Base-by-base conservation (phyloP, 2,329 filamentous ascomycete species). In the Beauveria pseudobassiana region DNA sequence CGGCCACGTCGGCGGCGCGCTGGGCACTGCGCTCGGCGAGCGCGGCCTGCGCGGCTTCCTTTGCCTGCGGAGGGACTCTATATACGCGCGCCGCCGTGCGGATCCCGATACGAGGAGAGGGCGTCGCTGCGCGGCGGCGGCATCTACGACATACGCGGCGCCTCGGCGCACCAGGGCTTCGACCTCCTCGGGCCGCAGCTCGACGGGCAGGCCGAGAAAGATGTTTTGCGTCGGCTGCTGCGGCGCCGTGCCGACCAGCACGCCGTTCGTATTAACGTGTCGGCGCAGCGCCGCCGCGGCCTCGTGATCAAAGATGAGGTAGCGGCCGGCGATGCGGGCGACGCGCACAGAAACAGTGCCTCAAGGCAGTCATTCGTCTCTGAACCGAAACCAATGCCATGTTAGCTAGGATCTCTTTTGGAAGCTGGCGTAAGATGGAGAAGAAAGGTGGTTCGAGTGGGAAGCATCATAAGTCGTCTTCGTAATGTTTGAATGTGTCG, bases 211-310 rank as follows among this genome's bases (percentile, higher is more conserved):
- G 51, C 93, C 91, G 63, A 93, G 83, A 72, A 98, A 98, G 62
- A 96, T 84, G 76, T 96, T 98, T 76, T 99, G 95, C 68, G 96
- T 93, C 6, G 93, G 92, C 62, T 91, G 88, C 75, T 98, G 93
- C 2, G 95, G 93, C 34, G 96, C 86, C 8, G 90, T 93, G 62
- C 95, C 95, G 63, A 90, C 87, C 61, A 96, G 81, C 38, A 95
- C 88, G 65, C 92, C 92, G 70, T 89, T 93, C 69, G 96, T 91
- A 72, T 91, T 87, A 77, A 96, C 84, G 68, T 86, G 80, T 64
- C 90, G 86, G 66, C 95, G 89, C 65, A 96, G 80, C 72, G 88
- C 83, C 68, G 89, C 87, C 63, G 92, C 88, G 65, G 87, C 86
- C 71, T 92, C 85, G 69, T 91, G 85, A 72, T 96, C 91, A 79